Evolutionary conservation across 345 rosid genomes (phyloP), one percentile per base, ranked within the genome.

Genomic region (Theobroma cacao): DNA sequence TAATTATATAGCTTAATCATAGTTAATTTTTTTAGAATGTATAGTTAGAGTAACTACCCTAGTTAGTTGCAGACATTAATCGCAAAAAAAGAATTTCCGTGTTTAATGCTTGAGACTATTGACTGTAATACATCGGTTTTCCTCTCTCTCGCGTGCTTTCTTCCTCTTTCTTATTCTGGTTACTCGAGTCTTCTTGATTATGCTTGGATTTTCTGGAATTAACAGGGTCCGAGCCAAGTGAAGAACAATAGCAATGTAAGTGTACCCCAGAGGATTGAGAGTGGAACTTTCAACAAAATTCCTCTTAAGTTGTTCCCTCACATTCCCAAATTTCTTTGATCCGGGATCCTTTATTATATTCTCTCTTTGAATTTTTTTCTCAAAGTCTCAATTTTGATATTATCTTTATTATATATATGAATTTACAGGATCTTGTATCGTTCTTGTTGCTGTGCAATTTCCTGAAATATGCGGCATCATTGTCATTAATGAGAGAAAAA

Each of bases 241-340:
- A 79, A 82, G 75, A 78, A 63, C 75, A 79, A 20, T 56, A 77
- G 12, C 41, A 64, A 47, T 7, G 74, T 14, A 30, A 66, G 73
- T 14, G 59, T 20, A 47, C 79, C 75, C 28, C 82, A 79, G 82
- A 87, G 94, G 72, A 89, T 89, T 64, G 92, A 87, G 80, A 88
- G 80, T 67, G 98, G 98, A 38, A 87, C 87, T 48, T 85, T 95
- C 62, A 86, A 89, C 91, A 88, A 87, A 77, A 87, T 95, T 62
- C 98, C 99, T 50, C 86, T 91, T 0, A 97, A 95, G 83, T 81
- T 95, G 13, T 93, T 92, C 81, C 87, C 88, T 28, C 95, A 92
- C 76, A 90, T 95, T 75, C 94, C 93, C 81, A 95, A 95, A 85
- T 95, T 92, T 77, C 92, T 95, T 31, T 93, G 98, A 13, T 95